Conservation (phyloP, 352 stramenopile species). For the Saprolegnia parasitica region DNA sequence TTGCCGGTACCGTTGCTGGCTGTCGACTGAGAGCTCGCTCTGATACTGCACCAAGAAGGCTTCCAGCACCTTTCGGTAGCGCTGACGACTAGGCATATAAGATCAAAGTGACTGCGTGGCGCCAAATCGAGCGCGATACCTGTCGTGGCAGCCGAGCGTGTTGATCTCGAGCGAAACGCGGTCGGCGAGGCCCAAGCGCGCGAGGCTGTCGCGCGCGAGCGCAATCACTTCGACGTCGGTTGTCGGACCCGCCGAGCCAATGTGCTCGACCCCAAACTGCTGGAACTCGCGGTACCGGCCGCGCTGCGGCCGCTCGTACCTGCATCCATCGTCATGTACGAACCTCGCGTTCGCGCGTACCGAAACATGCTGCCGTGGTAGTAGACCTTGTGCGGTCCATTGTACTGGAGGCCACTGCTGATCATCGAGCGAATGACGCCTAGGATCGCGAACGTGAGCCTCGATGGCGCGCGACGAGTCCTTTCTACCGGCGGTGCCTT, state of each 20-base stretch:
- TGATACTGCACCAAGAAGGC: slow-evolving; percentile 59
- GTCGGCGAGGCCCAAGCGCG: slow-evolving; percentile 46
- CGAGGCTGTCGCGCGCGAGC: slow-evolving; percentile 61
- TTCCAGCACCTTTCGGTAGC: slow-evolving; percentile 63
- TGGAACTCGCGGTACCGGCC: slow-evolving; percentile 85
- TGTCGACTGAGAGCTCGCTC: slow-evolving; percentile 64
- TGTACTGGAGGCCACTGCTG: slow-evolving; percentile 70
- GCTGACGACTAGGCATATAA: slow-evolving; percentile 41
- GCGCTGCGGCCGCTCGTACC: slow-evolving; percentile 81
- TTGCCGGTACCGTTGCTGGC: slow-evolving; percentile 49
- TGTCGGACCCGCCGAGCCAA: slow-evolving; percentile 66
- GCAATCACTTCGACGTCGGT: slow-evolving; percentile 83
- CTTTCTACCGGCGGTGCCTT: slow-evolving; percentile 62
- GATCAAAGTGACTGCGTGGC: neutral
- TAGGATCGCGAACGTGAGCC: slow-evolving; percentile 26
- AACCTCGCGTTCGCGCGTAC: slow-evolving; percentile 33
- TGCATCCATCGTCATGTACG: slow-evolving; percentile 28
- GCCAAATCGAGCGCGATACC: no score
- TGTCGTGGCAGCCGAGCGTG: slow-evolving; percentile 73
- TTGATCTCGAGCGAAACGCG: slow-evolving; percentile 76
- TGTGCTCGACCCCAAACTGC: slow-evolving; percentile 84
- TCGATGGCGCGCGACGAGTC: no score
- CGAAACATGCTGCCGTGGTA: slow-evolving; percentile 86
- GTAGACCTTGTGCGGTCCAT: slow-evolving; percentile 71
- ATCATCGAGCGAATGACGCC: slow-evolving; percentile 72